These are phyloP conservation scores for Saccharum officinarum DNA, from an alignment of 176 grass and related monocot species.

Conservation along the genomic window DNA sequence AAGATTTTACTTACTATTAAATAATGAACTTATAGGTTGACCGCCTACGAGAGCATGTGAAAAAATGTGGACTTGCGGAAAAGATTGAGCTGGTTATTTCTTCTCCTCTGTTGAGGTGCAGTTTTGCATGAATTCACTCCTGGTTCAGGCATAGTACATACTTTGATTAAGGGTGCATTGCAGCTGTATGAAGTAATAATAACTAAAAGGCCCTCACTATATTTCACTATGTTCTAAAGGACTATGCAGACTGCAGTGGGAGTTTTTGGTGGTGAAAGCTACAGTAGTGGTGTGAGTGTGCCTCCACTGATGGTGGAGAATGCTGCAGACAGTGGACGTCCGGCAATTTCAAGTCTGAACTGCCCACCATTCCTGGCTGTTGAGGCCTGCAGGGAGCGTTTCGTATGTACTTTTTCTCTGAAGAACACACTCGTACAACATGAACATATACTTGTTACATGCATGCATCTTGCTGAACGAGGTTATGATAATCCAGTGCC, in stretches of 20 bases:
- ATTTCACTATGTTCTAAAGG: conserved; percentile 39
- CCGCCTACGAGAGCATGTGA: conserved; percentile 61
- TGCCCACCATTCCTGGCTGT: conserved; percentile 75
- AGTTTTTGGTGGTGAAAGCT: conserved; percentile 85
- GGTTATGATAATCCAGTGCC: background rate
- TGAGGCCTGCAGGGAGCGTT: conserved; percentile 73
- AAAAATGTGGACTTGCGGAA: conserved; percentile 49
- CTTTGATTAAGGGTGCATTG: background rate
- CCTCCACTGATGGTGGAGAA: conserved; percentile 72
- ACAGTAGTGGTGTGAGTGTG: conserved; percentile 31
- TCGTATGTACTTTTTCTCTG: conserved; percentile 51
- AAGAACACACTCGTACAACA: background rate
- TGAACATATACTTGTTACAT: background rate
- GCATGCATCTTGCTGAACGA: background rate
- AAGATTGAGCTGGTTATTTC: conserved; percentile 80
- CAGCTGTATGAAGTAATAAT: background rate
- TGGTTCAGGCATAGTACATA: background rate
- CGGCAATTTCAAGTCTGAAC: conserved; percentile 67
- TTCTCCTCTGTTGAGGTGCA: conserved; percentile 78
- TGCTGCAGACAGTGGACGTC: conserved; percentile 51
- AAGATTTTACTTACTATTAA: no score
- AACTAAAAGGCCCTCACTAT: conserved; percentile 3
- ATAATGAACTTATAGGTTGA: conserved; percentile 37
- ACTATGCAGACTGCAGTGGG: conserved; percentile 97
- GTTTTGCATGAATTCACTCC: no score